Percentiles rank a stretch among this genome's conserved stretches.
Evolutionary conservation across 768 basidiomycete genomes (phyloP).

Genomic region (Neoboletus magnificus): DNA sequence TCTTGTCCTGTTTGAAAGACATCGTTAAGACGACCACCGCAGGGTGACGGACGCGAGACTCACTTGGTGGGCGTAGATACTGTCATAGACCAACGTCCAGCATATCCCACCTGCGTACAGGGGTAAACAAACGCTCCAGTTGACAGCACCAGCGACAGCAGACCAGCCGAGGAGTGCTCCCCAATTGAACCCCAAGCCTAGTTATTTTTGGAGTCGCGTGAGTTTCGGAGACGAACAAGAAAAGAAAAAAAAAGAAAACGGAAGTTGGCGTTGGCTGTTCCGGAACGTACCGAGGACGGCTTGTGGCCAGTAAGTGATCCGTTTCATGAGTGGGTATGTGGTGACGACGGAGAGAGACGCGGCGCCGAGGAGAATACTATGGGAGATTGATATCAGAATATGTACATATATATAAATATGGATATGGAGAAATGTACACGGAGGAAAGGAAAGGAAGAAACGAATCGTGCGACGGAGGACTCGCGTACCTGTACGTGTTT

Average conservation of each 20-base stretch:
- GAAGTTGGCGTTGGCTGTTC: not conserved
- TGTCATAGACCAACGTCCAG: slow-evolving; percentile 97
- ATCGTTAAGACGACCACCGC: not conserved
- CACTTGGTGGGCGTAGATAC: slow-evolving; percentile 96
- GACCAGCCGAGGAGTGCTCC: slow-evolving; percentile 96
- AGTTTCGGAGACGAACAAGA: not conserved
- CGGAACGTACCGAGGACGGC: slow-evolving; percentile 76
- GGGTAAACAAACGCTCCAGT: slow-evolving; percentile 83
- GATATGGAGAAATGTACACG: not conserved
- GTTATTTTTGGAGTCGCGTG: not conserved
- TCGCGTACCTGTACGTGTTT: slow-evolving; percentile 84
- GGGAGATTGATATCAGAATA: not conserved
- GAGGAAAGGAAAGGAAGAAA: not conserved
- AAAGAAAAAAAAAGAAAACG: not conserved
- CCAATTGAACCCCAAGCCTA: slow-evolving; percentile 97
- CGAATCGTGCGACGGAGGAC: not conserved
- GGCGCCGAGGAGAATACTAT: slow-evolving; percentile 87
- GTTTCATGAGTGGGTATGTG: slow-evolving; percentile 95
- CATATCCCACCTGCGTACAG: slow-evolving; percentile 86
- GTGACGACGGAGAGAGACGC: slow-evolving; percentile 85
- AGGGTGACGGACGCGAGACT: not conserved
- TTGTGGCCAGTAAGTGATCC: slow-evolving; percentile 96
- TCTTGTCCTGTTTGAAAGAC: slow-evolving; percentile 68
- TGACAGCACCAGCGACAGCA: slow-evolving; percentile 74
- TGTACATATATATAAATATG: not conserved